These are phyloP conservation scores for Vaccinium vitisidaea DNA, from an alignment of 148 eudicot species.

Conservation along the genomic window DNA sequence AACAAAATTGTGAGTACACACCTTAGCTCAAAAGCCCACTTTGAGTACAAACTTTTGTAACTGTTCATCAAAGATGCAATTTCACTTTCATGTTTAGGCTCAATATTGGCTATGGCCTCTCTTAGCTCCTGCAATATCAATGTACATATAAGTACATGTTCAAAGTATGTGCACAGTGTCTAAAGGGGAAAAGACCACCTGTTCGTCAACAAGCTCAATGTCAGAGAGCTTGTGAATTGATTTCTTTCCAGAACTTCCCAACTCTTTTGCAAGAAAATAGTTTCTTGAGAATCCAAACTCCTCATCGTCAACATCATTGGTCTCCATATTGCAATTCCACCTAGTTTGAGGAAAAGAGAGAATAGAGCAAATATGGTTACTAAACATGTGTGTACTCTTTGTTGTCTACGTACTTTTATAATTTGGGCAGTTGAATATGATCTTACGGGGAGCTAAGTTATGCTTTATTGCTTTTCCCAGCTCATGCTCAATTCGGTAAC, in stretches of 20 bases:
- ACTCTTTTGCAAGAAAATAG: slow-evolving; percentile 82
- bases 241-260: slow-evolving; percentile 59
- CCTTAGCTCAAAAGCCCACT: slow-evolving; percentile 77
- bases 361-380: neutral
- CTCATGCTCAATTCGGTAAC: neutral
- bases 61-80: slow-evolving; percentile 46
- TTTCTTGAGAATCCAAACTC: slow-evolving; percentile 84
- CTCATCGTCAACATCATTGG: slow-evolving; percentile 60
- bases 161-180: neutral
- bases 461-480: neutral
- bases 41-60: slow-evolving; percentile 53
- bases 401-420: neutral
- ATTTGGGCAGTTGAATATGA: neutral
- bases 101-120: slow-evolving; percentile 54
- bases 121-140: slow-evolving; percentile 61
- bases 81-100: slow-evolving; percentile 83
- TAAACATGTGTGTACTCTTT: neutral
- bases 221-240: slow-evolving; percentile 70
- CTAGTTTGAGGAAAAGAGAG: slow-evolving; percentile 1
- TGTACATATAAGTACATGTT: neutral
- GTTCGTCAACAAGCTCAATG: slow-evolving; percentile 72
- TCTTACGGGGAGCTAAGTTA: neutral
- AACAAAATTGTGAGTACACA: slow-evolving; percentile 12
- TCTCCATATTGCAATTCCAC: slow-evolving; percentile 29
- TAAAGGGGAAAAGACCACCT: slow-evolving; percentile 35